phyloP scores from a whole-genome alignment of 1,139 yeast genomes.

The Tardiomyces blankii region DNA sequence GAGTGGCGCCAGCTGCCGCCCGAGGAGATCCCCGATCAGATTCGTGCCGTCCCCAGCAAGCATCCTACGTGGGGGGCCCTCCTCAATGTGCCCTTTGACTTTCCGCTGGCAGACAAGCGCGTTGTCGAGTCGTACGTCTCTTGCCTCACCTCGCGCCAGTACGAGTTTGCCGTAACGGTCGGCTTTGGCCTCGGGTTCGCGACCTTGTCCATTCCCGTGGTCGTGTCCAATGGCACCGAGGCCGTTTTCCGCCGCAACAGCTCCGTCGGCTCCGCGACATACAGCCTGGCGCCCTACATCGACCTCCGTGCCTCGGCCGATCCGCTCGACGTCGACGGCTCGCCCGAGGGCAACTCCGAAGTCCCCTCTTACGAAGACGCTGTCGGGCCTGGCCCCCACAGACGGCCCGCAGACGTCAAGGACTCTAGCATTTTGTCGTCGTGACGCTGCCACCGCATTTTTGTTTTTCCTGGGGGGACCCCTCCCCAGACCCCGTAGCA shows the following conservation, averaged over 20 bases:
- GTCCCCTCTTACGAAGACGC: neutral
- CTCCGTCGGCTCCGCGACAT: neutral
- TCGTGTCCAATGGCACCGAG: slow-evolving; percentile 2
- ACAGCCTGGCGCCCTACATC: neutral
- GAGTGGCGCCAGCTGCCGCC: neutral
- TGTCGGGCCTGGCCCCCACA: neutral
- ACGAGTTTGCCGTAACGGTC: slow-evolving; percentile 12
- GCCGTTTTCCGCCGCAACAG: neutral
- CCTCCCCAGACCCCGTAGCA: too few species aligned
- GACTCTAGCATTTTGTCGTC: too few species aligned
- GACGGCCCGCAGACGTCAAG: too few species aligned
- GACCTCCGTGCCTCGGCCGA: neutral
- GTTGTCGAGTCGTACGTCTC: slow-evolving; percentile 17
- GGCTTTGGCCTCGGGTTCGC: slow-evolving; percentile 3
- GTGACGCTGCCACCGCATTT: too few species aligned
- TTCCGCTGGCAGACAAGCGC: slow-evolving; percentile 6
- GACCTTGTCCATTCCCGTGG: slow-evolving; percentile 5
- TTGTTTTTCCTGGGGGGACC: too few species aligned
- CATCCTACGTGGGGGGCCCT: neutral
- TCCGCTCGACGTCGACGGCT: neutral
- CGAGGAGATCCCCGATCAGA: neutral
- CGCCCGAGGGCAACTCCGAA: neutral
- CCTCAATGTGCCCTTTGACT: slow-evolving; percentile 8
- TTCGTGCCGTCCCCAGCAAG: neutral
- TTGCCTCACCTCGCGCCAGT: slow-evolving; percentile 17